Base-by-base conservation (phyloP, 2,329 filamentous ascomycete genomes). In the Fusarium verrucosum region DNA sequence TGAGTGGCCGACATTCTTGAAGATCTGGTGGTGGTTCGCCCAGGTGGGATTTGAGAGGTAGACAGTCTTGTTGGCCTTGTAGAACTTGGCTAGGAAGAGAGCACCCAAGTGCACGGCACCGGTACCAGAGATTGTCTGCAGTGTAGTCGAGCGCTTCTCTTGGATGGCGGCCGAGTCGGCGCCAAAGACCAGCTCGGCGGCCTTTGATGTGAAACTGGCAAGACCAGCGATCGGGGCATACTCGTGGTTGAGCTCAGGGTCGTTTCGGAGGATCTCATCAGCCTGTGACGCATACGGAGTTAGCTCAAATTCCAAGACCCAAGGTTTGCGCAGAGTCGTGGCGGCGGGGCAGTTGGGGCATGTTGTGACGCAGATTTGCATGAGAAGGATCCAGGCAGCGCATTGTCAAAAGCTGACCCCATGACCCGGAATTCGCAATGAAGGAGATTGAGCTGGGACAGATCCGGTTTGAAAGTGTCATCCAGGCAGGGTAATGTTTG, bases 21-120 rank as follows among this genome's bases (percentile, higher is more conserved):
- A 97, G 84, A 99, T 97, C 80, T 98, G 95, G 82, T 96, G 89
- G 87, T 99, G 95, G 83, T 99, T 99, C 70, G 91, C 93, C 95
- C 95, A 99, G 62, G 95, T 99, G 50, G 95, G 95, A 78, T 91
- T 91, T 73, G 93, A 97, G 78, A 98, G 84, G 85, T 97, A 97
- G 80, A 96, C 87, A 58, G 89, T 87, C 69, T 87, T 89, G 80
- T 85, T 87, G 75, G 85, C 84, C 74, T 83, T 82, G 85, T 92
- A 97, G 87, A 98, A 99, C 78, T 90, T 94, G 77, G 91, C 83
- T 60, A 99, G 89, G 88, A 99, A 99, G 70, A 96, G 89, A 65
- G 89, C 94, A 68, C 95, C 95, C 33, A 98, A 83, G 77, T 99
- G 95, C 68, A 97, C 89, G 64, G 95, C 95, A 71, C 95, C 95